A percentile compares a stretch with the other conserved stretches of the same genome.
phyloP scores from a whole-genome alignment of 2,329 filamentous ascomycete genomes.

The Coleophoma eucalyptorum region DNA sequence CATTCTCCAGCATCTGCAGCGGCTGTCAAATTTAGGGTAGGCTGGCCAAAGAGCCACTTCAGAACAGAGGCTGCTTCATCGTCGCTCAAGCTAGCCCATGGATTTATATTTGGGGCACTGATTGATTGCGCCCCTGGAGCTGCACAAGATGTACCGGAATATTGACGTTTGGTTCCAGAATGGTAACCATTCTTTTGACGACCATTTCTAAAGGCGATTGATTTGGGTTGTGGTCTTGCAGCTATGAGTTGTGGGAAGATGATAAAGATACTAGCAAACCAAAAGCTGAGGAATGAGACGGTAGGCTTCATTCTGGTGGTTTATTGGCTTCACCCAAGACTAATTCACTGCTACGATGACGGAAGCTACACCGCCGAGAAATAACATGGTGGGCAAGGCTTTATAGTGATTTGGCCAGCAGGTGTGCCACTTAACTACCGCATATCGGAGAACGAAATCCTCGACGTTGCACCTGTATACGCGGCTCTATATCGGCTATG shows the following conservation, averaged over 20 bases:
- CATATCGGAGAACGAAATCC: too few species aligned
- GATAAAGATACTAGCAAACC: background rate
- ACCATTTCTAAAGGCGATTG: background rate
- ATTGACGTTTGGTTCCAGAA: background rate
- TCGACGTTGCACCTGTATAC: too few species aligned
- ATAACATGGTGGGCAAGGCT: background rate
- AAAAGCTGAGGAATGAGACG: background rate
- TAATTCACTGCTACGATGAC: background rate
- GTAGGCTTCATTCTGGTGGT: background rate
- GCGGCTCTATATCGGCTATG: too few species aligned
- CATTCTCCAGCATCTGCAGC: conserved; percentile 13
- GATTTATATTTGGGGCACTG: background rate
- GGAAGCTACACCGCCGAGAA: background rate
- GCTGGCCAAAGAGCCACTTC: conserved; percentile 1
- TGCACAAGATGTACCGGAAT: background rate
- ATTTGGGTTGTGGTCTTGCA: background rate
- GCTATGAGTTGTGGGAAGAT: background rate
- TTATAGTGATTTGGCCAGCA: too few species aligned
- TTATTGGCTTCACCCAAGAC: background rate
- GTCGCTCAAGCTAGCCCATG: background rate
- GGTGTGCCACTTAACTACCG: too few species aligned
- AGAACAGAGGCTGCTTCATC: conserved; percentile 1
- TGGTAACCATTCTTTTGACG: background rate
- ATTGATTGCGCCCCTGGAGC: background rate
- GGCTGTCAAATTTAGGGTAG: conserved; percentile 1